Base-by-base conservation (phyloP, 129 eudicot genomes). In the Escallonia herrerae region DNA sequence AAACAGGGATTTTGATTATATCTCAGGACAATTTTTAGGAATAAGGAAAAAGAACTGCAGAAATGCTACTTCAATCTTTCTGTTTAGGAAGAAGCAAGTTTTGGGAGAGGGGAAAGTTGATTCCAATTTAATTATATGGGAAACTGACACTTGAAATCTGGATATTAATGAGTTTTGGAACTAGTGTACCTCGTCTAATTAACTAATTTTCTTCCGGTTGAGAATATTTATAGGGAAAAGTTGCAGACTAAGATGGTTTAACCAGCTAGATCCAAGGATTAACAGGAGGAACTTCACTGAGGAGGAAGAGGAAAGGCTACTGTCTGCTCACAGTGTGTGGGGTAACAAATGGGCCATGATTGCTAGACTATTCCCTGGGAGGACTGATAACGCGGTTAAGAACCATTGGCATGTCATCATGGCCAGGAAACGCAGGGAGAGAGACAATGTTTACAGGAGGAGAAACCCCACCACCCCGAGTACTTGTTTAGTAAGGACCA, bases 321-420 rank as follows among this genome's bases (percentile, higher is more conserved):
- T 86, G 67, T 72, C 82, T 37, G 90, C 90, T 9, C 95, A 86
- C 55, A 67, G 64, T 58, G 10, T 81, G 71, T 86, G 81, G 43
- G 97, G 97, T 0, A 90, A 86, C 86, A 86, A 83, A 75, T 90
- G 97, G 97, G 95, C 97, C 7, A 58, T 74, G 56, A 81, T 90
- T 55, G 80, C 97, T 0, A 81, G 78, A 67, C 78, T 90, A 0
- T 86, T 90, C 63, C 97, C 95, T 6, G 97, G 97, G 13, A 80
- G 96, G 62, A 89, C 96, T 37, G 96, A 89, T 50, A 89, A 89
- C 68, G 94, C 94, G 0, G 85, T 90, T 10, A 90, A 90, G 79
- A 90, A 90, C 65, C 97, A 86, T 59, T 90, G 95, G 95, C 97
- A 90, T 75, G 97, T 90, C 45, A 79, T 90, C 5, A 86, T 80